Base-by-base conservation (phyloP, 495 filamentous ascomycete genomes). In the Aspergillus indologenus region DNA sequence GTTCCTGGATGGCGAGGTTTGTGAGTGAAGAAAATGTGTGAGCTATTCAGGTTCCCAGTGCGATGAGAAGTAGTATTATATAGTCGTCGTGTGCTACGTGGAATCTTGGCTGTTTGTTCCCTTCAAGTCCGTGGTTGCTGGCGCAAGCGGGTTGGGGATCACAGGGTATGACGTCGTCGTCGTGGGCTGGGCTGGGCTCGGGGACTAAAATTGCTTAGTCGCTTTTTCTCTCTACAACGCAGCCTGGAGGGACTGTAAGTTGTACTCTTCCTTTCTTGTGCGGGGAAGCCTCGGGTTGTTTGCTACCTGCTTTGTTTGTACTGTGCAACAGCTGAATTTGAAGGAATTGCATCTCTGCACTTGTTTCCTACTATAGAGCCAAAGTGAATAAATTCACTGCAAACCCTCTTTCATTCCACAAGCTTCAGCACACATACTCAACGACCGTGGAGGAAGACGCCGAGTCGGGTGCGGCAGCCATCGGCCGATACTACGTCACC, bases 151-250 rank as follows among this genome's bases (percentile, higher is more conserved):
- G 17, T 51, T 17, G 20, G 21, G 12, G 1, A 8, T 55, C 50
- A 49, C 34, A 22, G 57, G 57, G 57, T 60, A 60, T 60, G 58
- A 60, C 58, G 58, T 60, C 58, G 19, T 23, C 21, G 21, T 23
- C 29, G 31, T n/a, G n/a, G n/a, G n/a, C n/a, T n/a, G 3, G 4
- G 26, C 9, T 9, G 4, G 9, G 26, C 26, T 29, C 26, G 26
- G 26, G 26, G 26, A 29, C 26, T 29, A 29, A 29, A 29, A 3
- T 29, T 3, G 4, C 26, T 29, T 29, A 29, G 26, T 29, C 26
- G 26, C 4, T 29, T 29, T 29, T 9, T 29, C 9, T n/a, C n/a
- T n/a, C n/a, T n/a, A n/a, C n/a, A n/a, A 29, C 4, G 26, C 9
- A 29, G 26, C 26, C 3, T 9, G 3, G 3, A 3, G 9, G 26